These are phyloP conservation scores for Dryadomyces quercus-mongolicae DNA, from an alignment of 2,329 filamentous ascomycete genomes.

Conservation along the genomic window DNA sequence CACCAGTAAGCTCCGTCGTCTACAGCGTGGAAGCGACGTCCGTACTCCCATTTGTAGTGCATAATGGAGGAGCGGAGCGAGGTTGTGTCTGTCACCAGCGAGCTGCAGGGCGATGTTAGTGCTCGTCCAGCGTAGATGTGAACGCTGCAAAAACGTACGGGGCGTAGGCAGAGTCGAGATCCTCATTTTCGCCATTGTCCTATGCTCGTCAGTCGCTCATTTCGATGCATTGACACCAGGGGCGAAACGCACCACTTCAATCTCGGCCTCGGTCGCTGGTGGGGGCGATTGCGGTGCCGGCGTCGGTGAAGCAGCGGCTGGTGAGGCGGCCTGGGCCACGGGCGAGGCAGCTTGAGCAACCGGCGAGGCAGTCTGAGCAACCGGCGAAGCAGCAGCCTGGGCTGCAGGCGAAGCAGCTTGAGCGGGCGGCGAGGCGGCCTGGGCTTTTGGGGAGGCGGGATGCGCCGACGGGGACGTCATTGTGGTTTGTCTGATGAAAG, in stretches of 20 bases:
- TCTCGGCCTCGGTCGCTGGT: not conserved
- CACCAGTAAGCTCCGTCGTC: constrained; percentile 4
- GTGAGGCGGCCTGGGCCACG: too few relatives aligned
- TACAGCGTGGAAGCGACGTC: constrained; percentile 2
- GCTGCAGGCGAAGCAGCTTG: not conserved
- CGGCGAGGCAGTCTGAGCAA: too few relatives aligned
- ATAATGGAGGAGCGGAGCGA: constrained; percentile 5
- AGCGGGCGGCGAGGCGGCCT: not conserved
- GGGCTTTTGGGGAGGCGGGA: too few relatives aligned
- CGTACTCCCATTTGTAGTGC: constrained; percentile 7
- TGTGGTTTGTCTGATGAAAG: too few relatives aligned
- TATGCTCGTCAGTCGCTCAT: not conserved
- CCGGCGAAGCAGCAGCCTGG: too few relatives aligned
- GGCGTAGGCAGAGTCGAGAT: not conserved
- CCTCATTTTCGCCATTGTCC: not conserved
- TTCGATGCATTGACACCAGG: not conserved
- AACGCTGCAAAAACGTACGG: not conserved
- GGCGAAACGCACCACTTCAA: not conserved
- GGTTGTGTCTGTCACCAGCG: not conserved
- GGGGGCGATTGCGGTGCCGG: not conserved
- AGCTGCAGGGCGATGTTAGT: not conserved
- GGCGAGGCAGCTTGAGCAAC: too few relatives aligned
- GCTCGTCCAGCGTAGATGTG: not conserved
- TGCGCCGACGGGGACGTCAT: too few relatives aligned
- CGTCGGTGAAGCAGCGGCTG: too few relatives aligned